Evolutionary conservation across 257 asterid genomes (phyloP), one percentile per base, ranked within the genome.

Genomic region (Vinca minor): DNA sequence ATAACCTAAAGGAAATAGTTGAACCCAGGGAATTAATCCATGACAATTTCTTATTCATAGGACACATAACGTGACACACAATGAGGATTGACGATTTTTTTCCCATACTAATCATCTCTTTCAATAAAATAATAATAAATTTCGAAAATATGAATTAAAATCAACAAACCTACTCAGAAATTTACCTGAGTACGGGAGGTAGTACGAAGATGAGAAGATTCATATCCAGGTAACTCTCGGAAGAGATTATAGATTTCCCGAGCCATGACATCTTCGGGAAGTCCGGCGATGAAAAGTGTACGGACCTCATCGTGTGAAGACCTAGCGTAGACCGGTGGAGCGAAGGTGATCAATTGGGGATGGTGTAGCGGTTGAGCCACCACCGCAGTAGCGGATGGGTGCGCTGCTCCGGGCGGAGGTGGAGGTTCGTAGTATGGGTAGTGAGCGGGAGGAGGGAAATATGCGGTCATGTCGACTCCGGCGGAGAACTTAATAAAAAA

Each of bases 251-350:
- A 89, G 66, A 89, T 88, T 74, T 93, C 99, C 35, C 96, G 80
- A 46, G 95, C 89, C 71, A 85, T 83, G n/a, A 91, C 95, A 69
- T 88, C 98, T 63, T 85, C 93, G 0, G 96, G 98, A 20, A 91
- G 85, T 20, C 98, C 96, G n/a, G 98, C 98, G 21, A 91, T 71
- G 69, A 91, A 88, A 63, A 91, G 95, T 25, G 99, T 93, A 1
- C 99, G 90, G 44, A 93, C 84, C 70, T 85, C 87, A 57, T 81
- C 95, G 28, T 76, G 70, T 21, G 95, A 67, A 14, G 87, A 83
- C 14, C 62, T 84, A 15, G 87, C 76, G 39, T 79, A 78, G 39
- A 82, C 59, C 28, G 79, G 78, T 28, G 91, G 79, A 44, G 84
- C 84, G 69, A 78, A 87, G n/a, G 85, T 59, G n/a, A n/a, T n/a